A percentile compares a stretch with the other conserved stretches of the same genome.
These are phyloP conservation scores for Xylaria sp. DNA, from an alignment of 495 filamentous ascomycete genomes.

Conservation along the genomic window DNA sequence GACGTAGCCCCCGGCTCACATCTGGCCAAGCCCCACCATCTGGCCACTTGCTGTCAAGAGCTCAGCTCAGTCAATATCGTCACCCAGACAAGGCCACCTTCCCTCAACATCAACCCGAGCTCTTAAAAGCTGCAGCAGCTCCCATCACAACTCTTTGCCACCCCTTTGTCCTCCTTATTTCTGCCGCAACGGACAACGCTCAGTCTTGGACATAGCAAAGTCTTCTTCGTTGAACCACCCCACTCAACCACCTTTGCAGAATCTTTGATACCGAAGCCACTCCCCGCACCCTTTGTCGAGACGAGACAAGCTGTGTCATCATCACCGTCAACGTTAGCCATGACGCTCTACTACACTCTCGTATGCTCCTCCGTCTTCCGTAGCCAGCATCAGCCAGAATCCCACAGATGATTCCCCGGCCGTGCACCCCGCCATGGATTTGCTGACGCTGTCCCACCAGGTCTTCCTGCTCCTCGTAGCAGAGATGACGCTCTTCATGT, in stretches of 20 bases:
- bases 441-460: constrained; percentile 58
- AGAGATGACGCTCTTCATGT: constrained; percentile 93
- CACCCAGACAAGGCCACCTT: constrained; percentile 27
- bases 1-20: constrained; percentile 20
- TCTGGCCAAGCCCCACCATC: constrained; percentile 12
- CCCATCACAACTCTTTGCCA: constrained; percentile 6
- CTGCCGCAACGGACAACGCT: neutral
- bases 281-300: constrained; percentile 32
- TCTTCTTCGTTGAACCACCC: neutral
- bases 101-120: constrained; percentile 18
- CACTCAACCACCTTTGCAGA: too few species aligned
- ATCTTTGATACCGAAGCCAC: constrained; percentile 24
- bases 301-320: constrained; percentile 23
- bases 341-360: constrained; percentile 99
- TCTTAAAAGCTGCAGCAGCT: constrained; percentile 16
- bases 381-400: too few species aligned
- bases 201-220: neutral
- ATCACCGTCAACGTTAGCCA: constrained; percentile 62
- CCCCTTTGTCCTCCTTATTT: constrained; percentile 1
- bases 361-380: constrained; percentile 62
- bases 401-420: neutral
- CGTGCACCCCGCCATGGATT: constrained; percentile 5
- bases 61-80: constrained; percentile 27
- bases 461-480: constrained; percentile 90
- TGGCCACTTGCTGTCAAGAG: constrained; percentile 20